Percentiles rank a stretch among this genome's conserved stretches.
phyloP scores from a whole-genome alignment of 257 asterid genomes.

The Solanum tarapatanum region DNA sequence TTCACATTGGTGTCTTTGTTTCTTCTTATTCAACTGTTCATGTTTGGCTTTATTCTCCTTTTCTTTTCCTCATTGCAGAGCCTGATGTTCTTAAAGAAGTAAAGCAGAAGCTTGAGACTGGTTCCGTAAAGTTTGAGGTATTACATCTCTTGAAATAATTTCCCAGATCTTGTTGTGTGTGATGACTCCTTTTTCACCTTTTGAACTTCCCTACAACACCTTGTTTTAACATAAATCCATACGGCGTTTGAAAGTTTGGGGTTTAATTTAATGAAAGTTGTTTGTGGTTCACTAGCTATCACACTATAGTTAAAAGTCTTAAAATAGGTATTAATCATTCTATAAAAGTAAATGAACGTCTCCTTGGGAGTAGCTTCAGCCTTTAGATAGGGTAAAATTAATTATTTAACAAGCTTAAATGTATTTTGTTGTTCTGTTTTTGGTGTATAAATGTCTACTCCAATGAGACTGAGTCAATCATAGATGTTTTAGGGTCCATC shows the following conservation, averaged over 20 bases:
- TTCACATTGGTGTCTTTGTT: neutral
- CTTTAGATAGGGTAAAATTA: neutral
- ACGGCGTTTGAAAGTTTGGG: neutral
- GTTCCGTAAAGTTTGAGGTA: slow-evolving; percentile 92
- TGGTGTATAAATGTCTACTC: too few relatives aligned
- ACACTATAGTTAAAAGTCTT: neutral
- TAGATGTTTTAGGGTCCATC: too few relatives aligned
- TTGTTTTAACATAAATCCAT: neutral
- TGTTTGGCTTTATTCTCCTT: neutral
- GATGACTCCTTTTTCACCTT: neutral
- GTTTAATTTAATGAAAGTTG: neutral
- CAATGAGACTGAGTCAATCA: too few relatives aligned
- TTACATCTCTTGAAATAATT: neutral
- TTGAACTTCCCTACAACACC: neutral
- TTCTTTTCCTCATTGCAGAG: slow-evolving; percentile 38
- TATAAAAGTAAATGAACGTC: neutral
- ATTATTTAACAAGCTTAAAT: neutral
- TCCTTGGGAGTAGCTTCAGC: neutral
- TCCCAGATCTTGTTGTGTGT: neutral
- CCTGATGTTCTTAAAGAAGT: slow-evolving; percentile 93
- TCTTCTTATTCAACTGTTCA: neutral
- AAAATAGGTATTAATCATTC: neutral
- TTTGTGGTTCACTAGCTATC: neutral
- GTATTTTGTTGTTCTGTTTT: too few relatives aligned
- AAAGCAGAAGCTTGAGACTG: slow-evolving; percentile 85